A percentile compares a stretch with the other conserved stretches of the same genome.
Conservation (phyloP, 306 rosid species). For the Pachyrhizus erosus region DNA sequence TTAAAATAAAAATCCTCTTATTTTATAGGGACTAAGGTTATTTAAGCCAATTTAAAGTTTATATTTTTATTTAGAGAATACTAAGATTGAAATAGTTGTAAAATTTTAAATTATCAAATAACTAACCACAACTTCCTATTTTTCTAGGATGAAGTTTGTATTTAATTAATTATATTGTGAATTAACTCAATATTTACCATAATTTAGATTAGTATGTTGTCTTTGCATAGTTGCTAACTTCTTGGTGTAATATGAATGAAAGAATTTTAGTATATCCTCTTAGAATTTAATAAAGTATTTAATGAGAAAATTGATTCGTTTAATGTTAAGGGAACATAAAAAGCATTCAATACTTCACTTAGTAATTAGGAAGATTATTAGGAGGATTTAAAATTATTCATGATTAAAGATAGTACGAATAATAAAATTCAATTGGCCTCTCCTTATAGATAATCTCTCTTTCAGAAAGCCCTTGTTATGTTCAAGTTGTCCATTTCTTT, state of each 20-base stretch:
- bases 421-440: slow-evolving; percentile 10
- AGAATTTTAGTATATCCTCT: not conserved
- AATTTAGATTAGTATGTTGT: not conserved
- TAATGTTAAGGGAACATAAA: not conserved
- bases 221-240: not conserved
- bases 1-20: too few relatives aligned
- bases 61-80: not conserved
- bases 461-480: slow-evolving; percentile 4
- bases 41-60: not conserved
- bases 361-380: not conserved
- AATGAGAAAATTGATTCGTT: not conserved
- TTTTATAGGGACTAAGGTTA: too few relatives aligned
- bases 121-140: not conserved
- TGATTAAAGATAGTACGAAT: not conserved
- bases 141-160: not conserved
- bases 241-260: not conserved
- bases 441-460: not conserved
- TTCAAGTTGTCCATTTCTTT: slow-evolving; percentile 15
- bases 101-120: not conserved
- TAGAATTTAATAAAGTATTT: not conserved
- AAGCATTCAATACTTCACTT: not conserved
- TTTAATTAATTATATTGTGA: slow-evolving; percentile 3
- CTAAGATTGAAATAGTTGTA: not conserved
- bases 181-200: not conserved
- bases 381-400: not conserved